phyloP scores from a whole-genome alignment of 495 filamentous ascomycete species.

The Xylaria grammica region DNA sequence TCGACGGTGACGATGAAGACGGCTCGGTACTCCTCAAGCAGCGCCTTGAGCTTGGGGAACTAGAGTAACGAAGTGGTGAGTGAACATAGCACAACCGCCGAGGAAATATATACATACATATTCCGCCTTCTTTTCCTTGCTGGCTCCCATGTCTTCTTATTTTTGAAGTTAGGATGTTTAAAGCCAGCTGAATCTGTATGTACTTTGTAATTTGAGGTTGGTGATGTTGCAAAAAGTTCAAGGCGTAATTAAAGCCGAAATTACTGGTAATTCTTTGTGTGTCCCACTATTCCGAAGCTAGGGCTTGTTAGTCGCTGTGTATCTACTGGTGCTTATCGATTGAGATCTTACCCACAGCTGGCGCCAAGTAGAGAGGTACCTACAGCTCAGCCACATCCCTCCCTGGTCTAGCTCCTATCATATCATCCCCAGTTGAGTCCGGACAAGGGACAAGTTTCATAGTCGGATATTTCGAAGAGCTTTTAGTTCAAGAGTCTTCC shows the following conservation, averaged over 20 bases:
- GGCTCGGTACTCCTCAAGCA: constrained; percentile 88
- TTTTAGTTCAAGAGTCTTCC: no score
- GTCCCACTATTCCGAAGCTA: constrained; percentile 14
- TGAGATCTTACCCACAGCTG: no score
- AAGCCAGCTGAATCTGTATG: constrained; percentile 64
- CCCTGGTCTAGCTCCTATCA: no score
- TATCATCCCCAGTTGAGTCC: no score
- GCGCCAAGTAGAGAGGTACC: no score
- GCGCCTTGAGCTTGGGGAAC: constrained; percentile 96
- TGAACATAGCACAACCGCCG: constrained; percentile 3
- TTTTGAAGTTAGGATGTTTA: constrained; percentile 96
- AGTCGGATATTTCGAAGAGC: constrained; percentile 26
- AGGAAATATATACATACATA: constrained; percentile 56
- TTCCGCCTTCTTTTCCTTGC: constrained; percentile 86
- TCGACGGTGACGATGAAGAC: constrained; percentile 98
- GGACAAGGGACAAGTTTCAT: no score
- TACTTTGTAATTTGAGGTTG: constrained; percentile 22
- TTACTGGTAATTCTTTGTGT: constrained; percentile 41
- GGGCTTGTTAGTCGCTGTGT: constrained; percentile 30
- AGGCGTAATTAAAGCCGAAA: constrained; percentile 25
- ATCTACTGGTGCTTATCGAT: no score
- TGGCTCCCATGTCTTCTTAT: constrained; percentile 99
- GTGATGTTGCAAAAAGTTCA: constrained; percentile 21
- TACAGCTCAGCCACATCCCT: no score
- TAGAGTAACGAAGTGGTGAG: constrained; percentile 19